These are phyloP conservation scores for Aureoboletus auriporus DNA, from an alignment of 768 basidiomycete genomes.

Conservation along the genomic window DNA sequence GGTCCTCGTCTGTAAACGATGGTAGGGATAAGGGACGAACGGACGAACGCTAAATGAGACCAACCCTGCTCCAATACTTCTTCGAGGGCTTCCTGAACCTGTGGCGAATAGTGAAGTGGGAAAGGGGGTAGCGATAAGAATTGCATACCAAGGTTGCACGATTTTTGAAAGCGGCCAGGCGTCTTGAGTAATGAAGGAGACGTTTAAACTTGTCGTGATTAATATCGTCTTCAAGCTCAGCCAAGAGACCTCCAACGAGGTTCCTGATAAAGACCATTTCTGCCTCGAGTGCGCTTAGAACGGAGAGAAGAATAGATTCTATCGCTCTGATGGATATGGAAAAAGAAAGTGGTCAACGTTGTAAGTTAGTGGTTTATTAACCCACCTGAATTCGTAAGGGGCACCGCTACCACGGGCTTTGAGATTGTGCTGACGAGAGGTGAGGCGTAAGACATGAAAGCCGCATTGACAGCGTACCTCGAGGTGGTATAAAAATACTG, in stretches of 20 bases:
- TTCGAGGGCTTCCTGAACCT: conserved; percentile 89
- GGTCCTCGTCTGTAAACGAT: conserved; percentile 71
- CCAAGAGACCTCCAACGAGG: conserved; percentile 83
- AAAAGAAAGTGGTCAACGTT: conserved; percentile 5
- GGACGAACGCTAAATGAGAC: conserved; percentile 1
- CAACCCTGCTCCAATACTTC: conserved; percentile 88
- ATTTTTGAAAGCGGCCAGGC: conserved; percentile 86
- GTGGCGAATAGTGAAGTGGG: conserved; percentile 8
- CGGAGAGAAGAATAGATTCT: conserved; percentile 89
- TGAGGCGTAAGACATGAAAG: conserved; percentile 6
- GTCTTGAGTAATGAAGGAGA: conserved; percentile 86
- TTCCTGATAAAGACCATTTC: conserved; percentile 94
- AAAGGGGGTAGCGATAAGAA: background rate
- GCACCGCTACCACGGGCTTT: conserved; percentile 63
- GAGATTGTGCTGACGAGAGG: conserved; percentile 65
- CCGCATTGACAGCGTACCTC: conserved; percentile 48
- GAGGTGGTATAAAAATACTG: conserved; percentile 82
- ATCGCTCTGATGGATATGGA: conserved; percentile 61
- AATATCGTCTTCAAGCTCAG: conserved; percentile 93
- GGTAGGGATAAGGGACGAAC: background rate
- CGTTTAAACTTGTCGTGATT: conserved; percentile 93
- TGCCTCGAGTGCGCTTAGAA: conserved; percentile 88
- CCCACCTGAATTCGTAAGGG: conserved; percentile 86
- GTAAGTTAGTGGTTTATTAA: conserved; percentile 15
- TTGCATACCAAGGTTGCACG: conserved; percentile 71